These are phyloP conservation scores for Penicillium cinerascens DNA, from an alignment of 495 filamentous ascomycete species.

Conservation along the genomic window DNA sequence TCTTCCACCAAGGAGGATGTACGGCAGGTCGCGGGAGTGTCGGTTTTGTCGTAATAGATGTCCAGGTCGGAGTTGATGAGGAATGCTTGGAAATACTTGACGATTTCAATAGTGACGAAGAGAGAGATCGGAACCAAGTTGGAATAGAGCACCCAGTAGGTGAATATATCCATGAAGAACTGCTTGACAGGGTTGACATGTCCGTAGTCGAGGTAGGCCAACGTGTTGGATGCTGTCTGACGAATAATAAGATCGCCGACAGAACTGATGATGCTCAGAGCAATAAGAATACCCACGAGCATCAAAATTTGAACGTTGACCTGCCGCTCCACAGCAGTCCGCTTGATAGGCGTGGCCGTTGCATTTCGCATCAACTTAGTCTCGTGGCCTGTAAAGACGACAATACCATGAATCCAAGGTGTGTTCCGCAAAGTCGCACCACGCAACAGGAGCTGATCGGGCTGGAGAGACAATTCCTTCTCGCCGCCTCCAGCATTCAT, in stretches of 20 bases:
- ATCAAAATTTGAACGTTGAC: conserved; percentile 92
- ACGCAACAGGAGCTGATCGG: conserved; percentile 83
- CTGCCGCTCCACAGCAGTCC: conserved; percentile 88
- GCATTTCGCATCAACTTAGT: conserved; percentile 99
- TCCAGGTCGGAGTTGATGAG: conserved; percentile 97
- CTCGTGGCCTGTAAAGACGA: conserved; percentile 98
- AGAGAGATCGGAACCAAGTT: conserved; percentile 95
- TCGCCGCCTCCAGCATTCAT: conserved; percentile 92
- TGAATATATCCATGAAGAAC: conserved; percentile 93
- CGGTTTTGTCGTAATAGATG: conserved; percentile 94
- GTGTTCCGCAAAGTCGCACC: conserved; percentile 95
- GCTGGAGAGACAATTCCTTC: conserved; percentile 81
- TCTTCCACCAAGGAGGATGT: conserved; percentile 97
- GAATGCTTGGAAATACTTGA: conserved; percentile 97
- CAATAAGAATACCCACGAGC: conserved; percentile 78
- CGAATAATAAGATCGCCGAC: conserved; percentile 85
- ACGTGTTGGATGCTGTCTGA: conserved; percentile 50
- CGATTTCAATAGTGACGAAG: conserved; percentile 95
- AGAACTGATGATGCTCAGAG: conserved; percentile 82
- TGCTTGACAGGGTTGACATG: conserved; percentile 61
- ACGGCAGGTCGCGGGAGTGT: conserved; percentile 92
- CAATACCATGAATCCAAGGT: conserved; percentile 94
- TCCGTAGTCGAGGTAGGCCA: conserved; percentile 70
- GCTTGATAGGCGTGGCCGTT: conserved; percentile 95
- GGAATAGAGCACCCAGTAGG: conserved; percentile 98